Evolutionary conservation across 495 filamentous ascomycete species (phyloP).

Genomic region (Trichoderma gamsii): DNA sequence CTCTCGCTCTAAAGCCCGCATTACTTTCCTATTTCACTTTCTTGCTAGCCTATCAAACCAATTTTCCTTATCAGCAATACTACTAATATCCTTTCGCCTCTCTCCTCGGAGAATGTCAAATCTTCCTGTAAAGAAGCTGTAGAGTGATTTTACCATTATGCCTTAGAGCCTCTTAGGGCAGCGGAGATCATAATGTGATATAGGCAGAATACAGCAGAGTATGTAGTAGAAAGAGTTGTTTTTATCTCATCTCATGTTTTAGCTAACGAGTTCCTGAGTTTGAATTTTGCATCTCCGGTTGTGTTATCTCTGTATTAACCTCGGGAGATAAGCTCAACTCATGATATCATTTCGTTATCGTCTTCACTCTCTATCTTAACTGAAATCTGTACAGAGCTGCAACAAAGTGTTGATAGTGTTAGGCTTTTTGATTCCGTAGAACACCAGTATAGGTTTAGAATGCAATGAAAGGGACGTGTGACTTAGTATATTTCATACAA

Average conservation of each 20-base stretch:
- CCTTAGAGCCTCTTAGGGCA: neutral
- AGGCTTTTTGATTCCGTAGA: neutral
- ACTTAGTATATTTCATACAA: neutral
- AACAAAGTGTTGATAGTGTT: neutral
- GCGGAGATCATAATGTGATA: neutral
- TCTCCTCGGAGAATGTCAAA: too few relatives aligned
- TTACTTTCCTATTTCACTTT: too few relatives aligned
- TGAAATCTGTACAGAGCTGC: neutral
- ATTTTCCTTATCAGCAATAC: too few relatives aligned
- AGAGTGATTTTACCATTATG: neutral
- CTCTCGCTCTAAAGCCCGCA: too few relatives aligned
- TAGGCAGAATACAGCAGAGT: neutral
- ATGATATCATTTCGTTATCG: neutral
- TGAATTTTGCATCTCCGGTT: slow-evolving; percentile 8
- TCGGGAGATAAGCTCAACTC: neutral
- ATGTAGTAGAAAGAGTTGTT: neutral
- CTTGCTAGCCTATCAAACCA: too few relatives aligned
- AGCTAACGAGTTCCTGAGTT: neutral
- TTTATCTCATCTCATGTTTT: neutral
- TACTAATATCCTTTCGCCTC: too few relatives aligned
- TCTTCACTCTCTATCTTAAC: neutral
- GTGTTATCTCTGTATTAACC: neutral
- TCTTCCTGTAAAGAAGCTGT: neutral
- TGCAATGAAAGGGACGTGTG: too few relatives aligned
- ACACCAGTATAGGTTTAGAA: neutral